Evolutionary conservation across 148 eudicot genomes (phyloP), one percentile per base, ranked within the genome.

Genomic region (Talinum fruticosum): DNA sequence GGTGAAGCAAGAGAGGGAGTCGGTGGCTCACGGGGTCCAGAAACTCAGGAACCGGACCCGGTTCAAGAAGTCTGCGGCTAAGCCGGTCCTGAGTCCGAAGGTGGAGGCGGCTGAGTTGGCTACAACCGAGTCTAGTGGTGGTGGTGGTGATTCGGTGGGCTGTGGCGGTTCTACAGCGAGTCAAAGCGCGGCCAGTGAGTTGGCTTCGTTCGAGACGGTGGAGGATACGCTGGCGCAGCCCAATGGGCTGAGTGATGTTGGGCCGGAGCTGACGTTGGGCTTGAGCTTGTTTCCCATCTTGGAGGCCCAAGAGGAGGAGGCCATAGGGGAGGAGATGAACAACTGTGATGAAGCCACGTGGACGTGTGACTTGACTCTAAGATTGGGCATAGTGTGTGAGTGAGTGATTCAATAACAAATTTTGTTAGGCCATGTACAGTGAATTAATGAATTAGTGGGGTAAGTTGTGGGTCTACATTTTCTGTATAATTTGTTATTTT

Each of bases 221-320:
- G 79, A 77, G 74, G 79, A 77, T 16, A 77, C 79, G 24, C 74
- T 77, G 14, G 74, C 24, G 21, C 69, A 77, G 74, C 73, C 79
- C 10, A 36, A 51, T 66, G 73, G 32, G 47, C 18, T 10, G 14
- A 6, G 51, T 38, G 37, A 32, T 10, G 65, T 24, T 77, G 74
- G 74, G 65, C 26, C 54, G 24, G 53, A 53, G 29, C 30, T 68
- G 19, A 28, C 35, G 62, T 53, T 77, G 74, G 79, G 79, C 33
- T 67, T 71, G 34, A 71, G 35, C 23, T 71, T 71, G 74, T 71
- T 71, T 44, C 74, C 74, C 10, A 16, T 69, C 34, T 38, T 34
- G 0, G 26, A 51, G 24, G 66, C 14, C 26, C 66, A 69, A 33
- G 36, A 77, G 28, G 28, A n/a, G 51, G 51, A 66, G 23, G 44